A percentile compares a stretch with the other conserved stretches of the same genome.
phyloP scores from a whole-genome alignment of 179 eudicot species.

The Drosera spatulata region DNA sequence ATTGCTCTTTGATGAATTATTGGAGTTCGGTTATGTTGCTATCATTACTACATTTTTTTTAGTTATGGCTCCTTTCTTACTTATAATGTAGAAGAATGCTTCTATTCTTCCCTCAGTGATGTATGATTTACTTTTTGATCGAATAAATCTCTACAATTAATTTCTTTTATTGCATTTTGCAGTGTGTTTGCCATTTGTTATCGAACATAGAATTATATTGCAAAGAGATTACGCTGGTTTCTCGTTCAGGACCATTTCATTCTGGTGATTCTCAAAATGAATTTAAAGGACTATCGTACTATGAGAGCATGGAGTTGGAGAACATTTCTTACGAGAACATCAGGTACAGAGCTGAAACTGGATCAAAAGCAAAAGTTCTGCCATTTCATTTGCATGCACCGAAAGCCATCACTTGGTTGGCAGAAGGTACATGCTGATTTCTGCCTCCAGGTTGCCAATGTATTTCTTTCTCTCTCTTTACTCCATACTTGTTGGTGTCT shows the following conservation, averaged over 20 bases:
- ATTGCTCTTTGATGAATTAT: no score
- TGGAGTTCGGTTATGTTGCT: no score
- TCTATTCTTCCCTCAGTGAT: no score
- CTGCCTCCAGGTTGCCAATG: background rate
- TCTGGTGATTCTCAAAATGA: conserved; percentile 39
- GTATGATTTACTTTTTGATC: no score
- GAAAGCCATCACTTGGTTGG: conserved; percentile 40
- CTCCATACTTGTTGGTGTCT: background rate
- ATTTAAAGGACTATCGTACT: conserved; percentile 31
- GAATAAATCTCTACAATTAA: no score
- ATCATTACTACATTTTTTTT: no score
- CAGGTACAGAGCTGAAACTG: conserved; percentile 38
- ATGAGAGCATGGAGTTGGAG: conserved; percentile 84
- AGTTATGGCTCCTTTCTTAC: no score
- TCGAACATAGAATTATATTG: conserved; percentile 61
- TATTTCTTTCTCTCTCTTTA: background rate
- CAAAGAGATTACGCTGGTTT: conserved; percentile 41
- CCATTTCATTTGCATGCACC: conserved; percentile 73
- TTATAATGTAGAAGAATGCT: no score
- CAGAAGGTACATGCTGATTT: conserved; percentile 41
- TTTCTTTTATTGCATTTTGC: conserved; percentile 14
- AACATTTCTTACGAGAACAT: conserved; percentile 39
- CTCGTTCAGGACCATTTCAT: conserved; percentile 37
- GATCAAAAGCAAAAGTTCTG: conserved; percentile 32
- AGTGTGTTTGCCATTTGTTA: conserved; percentile 86